Base-by-base conservation (phyloP, 495 filamentous ascomycete species). In the Recurvomyces mirabilis region DNA sequence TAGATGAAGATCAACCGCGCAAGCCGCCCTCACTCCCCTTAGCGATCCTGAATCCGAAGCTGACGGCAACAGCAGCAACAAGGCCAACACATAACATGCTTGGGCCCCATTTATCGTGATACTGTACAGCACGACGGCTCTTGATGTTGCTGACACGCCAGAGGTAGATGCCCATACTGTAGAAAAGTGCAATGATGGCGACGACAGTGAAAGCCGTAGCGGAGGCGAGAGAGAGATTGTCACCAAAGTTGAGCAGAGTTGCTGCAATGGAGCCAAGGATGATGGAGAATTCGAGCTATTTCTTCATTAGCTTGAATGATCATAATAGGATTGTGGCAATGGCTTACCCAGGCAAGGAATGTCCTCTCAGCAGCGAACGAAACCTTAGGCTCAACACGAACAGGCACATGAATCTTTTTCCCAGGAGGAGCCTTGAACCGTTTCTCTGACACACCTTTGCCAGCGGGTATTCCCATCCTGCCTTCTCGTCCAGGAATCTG, bases 331-430 rank as follows among this genome's bases (percentile, higher is more conserved):
- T n/a, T n/a, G n/a, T n/a, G n/a, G n/a, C n/a, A n/a, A n/a, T n/a
- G n/a, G 62, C 71, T 57, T 65, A 78, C 75, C 91, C 91, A 98
- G 28, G 86, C 82, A 49, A 98, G 73, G 64, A 94, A 98, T 11
- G 91, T 98, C 47, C 91, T 76, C 59, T 98, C 91, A 6, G 86
- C 87, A 19, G 91, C 91, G 53, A 98, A 94, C 63, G 87, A 93
- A 48, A 98, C 91, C 62, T 98, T 98, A 2, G 91, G 91, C 65
- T 98, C 91, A 35, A 98, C 87, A 40, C 91, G 78, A 32, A 96
- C 80, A 22, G 88, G 91, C 18, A 98, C 89, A 51, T 94, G 86
- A 53, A 98, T 98, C 54, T 72, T 73, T 65, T 95, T 95, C 18
- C 88, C 88, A 60, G 80, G 81, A 7, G 91, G 91, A 15, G 91